phyloP scores from a whole-genome alignment of 2,329 filamentous ascomycete species.

The Podosphaera leucotricha region DNA sequence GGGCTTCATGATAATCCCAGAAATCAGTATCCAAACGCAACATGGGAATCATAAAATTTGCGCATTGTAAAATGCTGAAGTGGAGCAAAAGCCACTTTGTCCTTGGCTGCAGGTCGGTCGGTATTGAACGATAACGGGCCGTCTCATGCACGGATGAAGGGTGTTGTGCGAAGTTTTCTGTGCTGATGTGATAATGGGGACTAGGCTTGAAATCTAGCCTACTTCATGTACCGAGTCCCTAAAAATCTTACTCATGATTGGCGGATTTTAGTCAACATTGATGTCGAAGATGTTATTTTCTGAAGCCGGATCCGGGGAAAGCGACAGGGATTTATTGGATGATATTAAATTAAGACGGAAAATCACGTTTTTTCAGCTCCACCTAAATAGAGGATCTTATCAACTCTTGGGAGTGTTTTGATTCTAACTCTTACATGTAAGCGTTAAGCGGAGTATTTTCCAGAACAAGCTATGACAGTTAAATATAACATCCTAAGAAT shows the following conservation, averaged over 20 bases:
- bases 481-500: too few species aligned
- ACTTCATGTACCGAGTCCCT: not conserved
- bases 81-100: not conserved
- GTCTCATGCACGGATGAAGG: not conserved
- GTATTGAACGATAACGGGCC: not conserved
- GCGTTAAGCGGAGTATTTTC: not conserved
- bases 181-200: not conserved
- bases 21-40: not conserved
- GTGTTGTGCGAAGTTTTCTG: not conserved
- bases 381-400: not conserved
- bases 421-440: too few species aligned
- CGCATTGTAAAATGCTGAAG: not conserved
- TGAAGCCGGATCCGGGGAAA: not conserved
- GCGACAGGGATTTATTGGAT: not conserved
- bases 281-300: not conserved
- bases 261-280: not conserved
- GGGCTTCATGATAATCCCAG: not conserved
- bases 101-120: not conserved
- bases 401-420: not conserved
- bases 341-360: not conserved
- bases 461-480: not conserved
- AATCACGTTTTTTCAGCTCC: not conserved
- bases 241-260: not conserved
- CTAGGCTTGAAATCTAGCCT: not conserved
- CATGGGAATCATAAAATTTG: not conserved